These are phyloP conservation scores for Stachybotrys echinatus DNA, from an alignment of 2,329 filamentous ascomycete genomes.

Conservation along the genomic window DNA sequence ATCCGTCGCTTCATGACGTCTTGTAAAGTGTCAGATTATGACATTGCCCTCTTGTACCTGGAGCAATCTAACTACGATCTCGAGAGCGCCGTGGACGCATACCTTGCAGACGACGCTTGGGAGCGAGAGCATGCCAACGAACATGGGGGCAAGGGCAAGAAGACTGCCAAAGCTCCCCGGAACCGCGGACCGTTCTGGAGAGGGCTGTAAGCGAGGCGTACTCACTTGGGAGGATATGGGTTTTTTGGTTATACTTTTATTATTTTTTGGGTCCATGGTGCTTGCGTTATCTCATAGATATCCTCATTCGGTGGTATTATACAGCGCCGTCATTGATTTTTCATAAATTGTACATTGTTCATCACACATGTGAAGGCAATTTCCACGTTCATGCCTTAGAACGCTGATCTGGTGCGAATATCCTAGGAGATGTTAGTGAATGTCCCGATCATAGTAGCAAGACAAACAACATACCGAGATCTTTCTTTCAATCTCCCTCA, in stretches of 20 bases:
- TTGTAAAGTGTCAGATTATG: constrained; percentile 73
- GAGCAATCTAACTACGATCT: constrained; percentile 65
- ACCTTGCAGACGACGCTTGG: constrained; percentile 70
- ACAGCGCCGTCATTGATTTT: neutral
- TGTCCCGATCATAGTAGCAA: neutral
- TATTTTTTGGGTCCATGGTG: neutral
- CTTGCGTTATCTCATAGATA: neutral
- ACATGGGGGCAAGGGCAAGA: constrained; percentile 10
- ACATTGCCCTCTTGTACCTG: constrained; percentile 70
- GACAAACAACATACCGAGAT: constrained; percentile 57
- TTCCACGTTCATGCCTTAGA: constrained; percentile 30
- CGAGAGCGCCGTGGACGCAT: constrained; percentile 56
- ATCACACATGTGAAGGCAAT: constrained; percentile 12
- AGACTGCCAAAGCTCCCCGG: constrained; percentile 22
- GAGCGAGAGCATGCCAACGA: constrained; percentile 58
- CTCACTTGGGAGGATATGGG: constrained; percentile 1
- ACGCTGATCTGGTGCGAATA: constrained; percentile 54
- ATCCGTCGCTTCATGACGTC: constrained; percentile 74
- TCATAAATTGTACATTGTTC: neutral
- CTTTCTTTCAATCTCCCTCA: constrained; percentile 92
- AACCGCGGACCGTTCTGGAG: constrained; percentile 26
- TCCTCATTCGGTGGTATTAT: neutral
- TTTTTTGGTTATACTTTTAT: neutral
- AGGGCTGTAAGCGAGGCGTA: constrained; percentile 14
- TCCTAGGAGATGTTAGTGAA: constrained; percentile 35